Evolutionary conservation across 148 eudicot genomes (phyloP), one percentile per base, ranked within the genome.

Genomic region (Hydrangea macrophylla): DNA sequence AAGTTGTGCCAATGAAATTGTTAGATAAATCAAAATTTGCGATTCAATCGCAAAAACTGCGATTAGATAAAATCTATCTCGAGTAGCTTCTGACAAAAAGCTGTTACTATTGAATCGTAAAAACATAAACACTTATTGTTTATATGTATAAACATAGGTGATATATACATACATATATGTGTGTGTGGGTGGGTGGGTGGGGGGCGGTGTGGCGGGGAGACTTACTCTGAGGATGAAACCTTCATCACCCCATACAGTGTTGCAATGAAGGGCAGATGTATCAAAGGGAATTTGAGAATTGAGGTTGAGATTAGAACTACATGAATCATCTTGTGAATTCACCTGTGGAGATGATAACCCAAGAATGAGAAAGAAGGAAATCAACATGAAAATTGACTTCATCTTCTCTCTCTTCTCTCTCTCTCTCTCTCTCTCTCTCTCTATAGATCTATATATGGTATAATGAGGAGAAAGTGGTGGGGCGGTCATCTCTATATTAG

Each of bases 191-290:
- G 53, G 24, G 39, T 28, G 40, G 31, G 32, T 26, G 55, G 30
- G 66, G 50, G 28, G 26, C 23, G 26, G n/a, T 36, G 28, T 6
- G 53, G 35, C 54, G 18, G 32, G n/a, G n/a, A n/a, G 26, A 75
- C 81, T 79, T 87, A 92, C 98, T 60, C 96, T 76, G 67, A 92
- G 98, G 72, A 82, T 73, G 79, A 54, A 84, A 55, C 61, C 65
- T 64, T 84, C 69, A 39, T 51, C 10, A 5, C 27, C 0, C 96
- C 98, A 92, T 28, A 85, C 93, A 10, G 68, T 8, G 65, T 76
- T 65, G 77, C 98, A 92, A 5, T 44, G 58, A 75, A 90, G 78
- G 56, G 84, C 75, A 42, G 85, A 59, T 31, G 87, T 78, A 62
- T 82, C 85, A 45, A 89, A 89, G 23, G 15, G 68, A 33, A 81